phyloP scores from a whole-genome alignment of 306 rosid species.

The Corylus avellana region DNA sequence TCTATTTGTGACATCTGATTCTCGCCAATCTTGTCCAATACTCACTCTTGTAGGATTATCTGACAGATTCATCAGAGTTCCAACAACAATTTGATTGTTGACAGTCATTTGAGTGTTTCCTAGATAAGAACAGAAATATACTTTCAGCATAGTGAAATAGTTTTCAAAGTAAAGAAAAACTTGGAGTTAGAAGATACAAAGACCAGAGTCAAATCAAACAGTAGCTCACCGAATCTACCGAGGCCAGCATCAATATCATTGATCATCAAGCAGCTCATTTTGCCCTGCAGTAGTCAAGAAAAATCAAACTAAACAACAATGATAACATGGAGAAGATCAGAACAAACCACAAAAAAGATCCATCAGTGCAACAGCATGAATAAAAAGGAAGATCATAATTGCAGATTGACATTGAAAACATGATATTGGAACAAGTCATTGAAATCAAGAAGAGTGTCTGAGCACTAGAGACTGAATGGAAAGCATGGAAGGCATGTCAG shows the following conservation, averaged over 20 bases:
- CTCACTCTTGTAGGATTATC: constrained; percentile 96
- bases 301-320: constrained; percentile 24
- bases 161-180: constrained; percentile 11
- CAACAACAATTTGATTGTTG: constrained; percentile 96
- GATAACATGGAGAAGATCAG: background rate
- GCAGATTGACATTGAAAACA: background rate
- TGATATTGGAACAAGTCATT: background rate
- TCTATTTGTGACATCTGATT: constrained; percentile 71
- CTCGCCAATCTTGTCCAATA: constrained; percentile 92
- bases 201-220: constrained; percentile 13
- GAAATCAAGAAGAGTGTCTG: background rate
- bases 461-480: background rate
- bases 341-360: background rate
- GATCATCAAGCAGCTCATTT: constrained; percentile 97
- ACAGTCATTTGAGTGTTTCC: constrained; percentile 96
- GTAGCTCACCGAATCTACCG: constrained; percentile 87
- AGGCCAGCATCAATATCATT: constrained; percentile 97
- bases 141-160: constrained; percentile 11
- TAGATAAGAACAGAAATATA: constrained; percentile 34
- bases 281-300: constrained; percentile 58
- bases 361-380: background rate
- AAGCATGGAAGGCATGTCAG: background rate
- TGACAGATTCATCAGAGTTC: constrained; percentile 91
- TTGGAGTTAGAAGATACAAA: constrained; percentile 15
- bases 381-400: background rate